Evolutionary conservation across 2,329 filamentous ascomycete genomes (phyloP).

Genomic region (Ophiostoma sp.): DNA sequence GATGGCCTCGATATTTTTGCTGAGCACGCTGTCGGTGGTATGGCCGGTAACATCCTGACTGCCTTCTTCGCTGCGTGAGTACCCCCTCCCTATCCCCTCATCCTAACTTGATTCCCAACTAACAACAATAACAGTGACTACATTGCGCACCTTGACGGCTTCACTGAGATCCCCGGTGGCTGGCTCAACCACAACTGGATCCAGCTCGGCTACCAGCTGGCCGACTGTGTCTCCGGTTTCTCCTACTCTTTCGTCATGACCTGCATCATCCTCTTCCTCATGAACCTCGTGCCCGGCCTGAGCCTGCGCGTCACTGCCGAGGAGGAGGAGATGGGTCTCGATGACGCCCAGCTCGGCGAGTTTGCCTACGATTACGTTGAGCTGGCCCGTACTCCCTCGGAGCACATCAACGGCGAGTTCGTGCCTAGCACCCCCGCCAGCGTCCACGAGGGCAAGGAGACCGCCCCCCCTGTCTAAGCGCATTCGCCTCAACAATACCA

Average conservation of each 20-base stretch:
- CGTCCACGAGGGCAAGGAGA: slow-evolving; percentile 27
- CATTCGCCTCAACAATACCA: not conserved
- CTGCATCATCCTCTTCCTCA: slow-evolving; percentile 74
- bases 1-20: slow-evolving; percentile 89
- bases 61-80: slow-evolving; percentile 71
- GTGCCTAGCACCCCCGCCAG: slow-evolving; percentile 23
- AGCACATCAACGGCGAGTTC: slow-evolving; percentile 25
- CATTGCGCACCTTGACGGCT: slow-evolving; percentile 77
- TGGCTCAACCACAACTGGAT: slow-evolving; percentile 84
- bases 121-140: slow-evolving; percentile 52
- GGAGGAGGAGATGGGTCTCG: slow-evolving; percentile 80
- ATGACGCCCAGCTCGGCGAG: slow-evolving; percentile 88
- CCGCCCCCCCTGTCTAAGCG: slow-evolving; percentile 7
- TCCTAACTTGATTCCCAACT: not conserved
- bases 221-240: slow-evolving; percentile 74
- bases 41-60: slow-evolving; percentile 77
- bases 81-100: no score
- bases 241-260: slow-evolving; percentile 77
- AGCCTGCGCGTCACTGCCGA: slow-evolving; percentile 73
- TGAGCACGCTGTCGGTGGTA: slow-evolving; percentile 74
- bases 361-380: slow-evolving; percentile 96
- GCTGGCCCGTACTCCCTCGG: slow-evolving; percentile 54
- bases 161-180: slow-evolving; percentile 67
- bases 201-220: slow-evolving; percentile 80
- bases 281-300: slow-evolving; percentile 76